These are phyloP conservation scores for Casuarina cunninghamiana DNA, from an alignment of 306 rosid genomes.

Conservation along the genomic window DNA sequence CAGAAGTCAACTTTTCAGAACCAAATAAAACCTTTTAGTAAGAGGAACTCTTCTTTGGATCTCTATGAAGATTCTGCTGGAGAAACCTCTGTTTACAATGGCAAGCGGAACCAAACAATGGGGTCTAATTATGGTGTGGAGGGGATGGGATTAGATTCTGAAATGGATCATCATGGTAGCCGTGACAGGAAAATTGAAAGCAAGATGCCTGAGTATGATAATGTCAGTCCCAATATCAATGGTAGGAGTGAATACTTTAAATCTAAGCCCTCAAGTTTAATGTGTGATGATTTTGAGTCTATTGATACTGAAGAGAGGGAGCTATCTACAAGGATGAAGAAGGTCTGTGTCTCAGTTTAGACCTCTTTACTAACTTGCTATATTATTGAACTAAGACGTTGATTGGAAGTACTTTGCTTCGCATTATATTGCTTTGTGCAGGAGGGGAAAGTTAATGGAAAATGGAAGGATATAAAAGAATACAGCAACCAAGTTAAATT, in stretches of 20 bases:
- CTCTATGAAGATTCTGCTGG: conserved; percentile 58
- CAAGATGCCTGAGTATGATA: conserved; percentile 46
- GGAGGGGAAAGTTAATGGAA: conserved; percentile 57
- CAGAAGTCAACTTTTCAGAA: conserved; percentile 37
- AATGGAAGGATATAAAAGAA: conserved; percentile 46
- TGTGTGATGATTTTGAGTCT: conserved; percentile 32
- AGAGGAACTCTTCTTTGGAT: conserved; percentile 62
- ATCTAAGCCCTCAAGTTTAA: conserved; percentile 50
- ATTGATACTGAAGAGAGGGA: conserved; percentile 56
- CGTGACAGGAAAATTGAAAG: conserved; percentile 46
- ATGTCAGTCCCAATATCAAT: conserved; percentile 37
- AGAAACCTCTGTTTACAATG: conserved; percentile 48
- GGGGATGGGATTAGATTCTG: conserved; percentile 53
- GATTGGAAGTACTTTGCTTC: conserved; percentile 19
- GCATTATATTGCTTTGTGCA: conserved; percentile 30
- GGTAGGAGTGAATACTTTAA: conserved; percentile 53
- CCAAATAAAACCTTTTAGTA: conserved; percentile 40
- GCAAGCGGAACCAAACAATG: conserved; percentile 46
- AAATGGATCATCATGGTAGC: conserved; percentile 53
- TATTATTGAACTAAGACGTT: neutral
- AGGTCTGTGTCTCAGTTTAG: conserved; percentile 42
- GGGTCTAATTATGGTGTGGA: conserved; percentile 52
- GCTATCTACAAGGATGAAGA: conserved; percentile 32
- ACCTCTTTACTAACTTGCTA: conserved; percentile 7
- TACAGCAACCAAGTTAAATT: conserved; percentile 41